phyloP scores from a whole-genome alignment of 257 asterid species.

The Rehmannia glutinosa region DNA sequence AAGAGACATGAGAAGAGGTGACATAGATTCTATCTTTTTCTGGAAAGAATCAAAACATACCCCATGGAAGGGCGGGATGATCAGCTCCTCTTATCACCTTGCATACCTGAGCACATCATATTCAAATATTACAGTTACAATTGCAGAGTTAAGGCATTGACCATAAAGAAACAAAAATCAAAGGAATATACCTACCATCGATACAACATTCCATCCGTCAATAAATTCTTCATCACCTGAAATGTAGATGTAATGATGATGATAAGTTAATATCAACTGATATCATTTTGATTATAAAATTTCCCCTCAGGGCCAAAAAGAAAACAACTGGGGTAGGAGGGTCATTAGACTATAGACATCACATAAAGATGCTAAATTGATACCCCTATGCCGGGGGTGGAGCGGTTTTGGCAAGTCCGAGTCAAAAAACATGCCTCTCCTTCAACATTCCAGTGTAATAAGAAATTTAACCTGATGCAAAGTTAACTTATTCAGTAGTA shows the following conservation, averaged over 20 bases:
- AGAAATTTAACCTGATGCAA: conserved; percentile 61
- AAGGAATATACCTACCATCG: conserved; percentile 45
- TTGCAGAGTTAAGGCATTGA: not conserved
- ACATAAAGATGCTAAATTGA: not conserved
- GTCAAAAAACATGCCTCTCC: conserved; percentile 51
- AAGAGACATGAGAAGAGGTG: not conserved
- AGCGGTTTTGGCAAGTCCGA: conserved; percentile 45
- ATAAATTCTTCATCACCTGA: conserved; percentile 45
- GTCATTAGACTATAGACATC: no score
- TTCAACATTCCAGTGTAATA: conserved; percentile 56
- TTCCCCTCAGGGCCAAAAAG: no score
- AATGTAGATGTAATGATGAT: no score
- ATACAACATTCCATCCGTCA: conserved; percentile 74
- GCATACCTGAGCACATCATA: conserved; percentile 63
- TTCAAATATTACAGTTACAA: not conserved
- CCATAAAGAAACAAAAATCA: not conserved
- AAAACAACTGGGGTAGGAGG: no score
- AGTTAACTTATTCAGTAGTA: not conserved
- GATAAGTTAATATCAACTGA: no score
- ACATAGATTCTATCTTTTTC: no score
- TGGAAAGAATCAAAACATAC: conserved; percentile 32
- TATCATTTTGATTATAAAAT: no score
- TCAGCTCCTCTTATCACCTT: conserved; percentile 80
- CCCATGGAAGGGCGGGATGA: conserved; percentile 84
- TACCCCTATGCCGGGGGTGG: conserved; percentile 75